Conservation (phyloP, 2,329 filamentous ascomycete genomes). For the Ceratocystis alfenasii region DNA sequence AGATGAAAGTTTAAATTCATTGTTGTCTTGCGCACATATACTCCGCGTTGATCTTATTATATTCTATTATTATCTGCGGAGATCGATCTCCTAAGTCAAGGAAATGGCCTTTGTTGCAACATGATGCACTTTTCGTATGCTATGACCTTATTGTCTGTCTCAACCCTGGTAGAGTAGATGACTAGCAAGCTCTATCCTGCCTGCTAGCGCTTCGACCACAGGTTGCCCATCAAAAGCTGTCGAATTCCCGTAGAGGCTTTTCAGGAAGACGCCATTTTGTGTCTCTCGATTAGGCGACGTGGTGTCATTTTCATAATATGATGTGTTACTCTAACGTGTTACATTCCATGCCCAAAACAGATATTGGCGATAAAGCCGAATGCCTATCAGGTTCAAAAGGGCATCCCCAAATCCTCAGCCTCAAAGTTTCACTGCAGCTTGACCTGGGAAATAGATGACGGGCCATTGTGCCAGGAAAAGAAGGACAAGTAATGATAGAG, state of each 20-base stretch:
- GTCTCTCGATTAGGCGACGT: background rate
- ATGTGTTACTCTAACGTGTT: background rate
- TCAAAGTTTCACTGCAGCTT: background rate
- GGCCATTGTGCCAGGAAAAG: background rate
- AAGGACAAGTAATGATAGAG: too few relatives aligned
- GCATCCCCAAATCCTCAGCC: background rate
- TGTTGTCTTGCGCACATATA: too few relatives aligned
- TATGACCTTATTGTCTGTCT: too few relatives aligned
- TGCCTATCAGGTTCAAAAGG: background rate
- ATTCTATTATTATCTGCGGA: too few relatives aligned
- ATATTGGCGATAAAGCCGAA: background rate
- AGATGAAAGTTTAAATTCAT: too few relatives aligned
- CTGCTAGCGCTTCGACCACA: too few relatives aligned
- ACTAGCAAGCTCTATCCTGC: too few relatives aligned
- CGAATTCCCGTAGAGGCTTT: background rate
- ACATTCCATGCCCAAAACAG: conserved; percentile 7
- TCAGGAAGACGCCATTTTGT: background rate
- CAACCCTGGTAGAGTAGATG: too few relatives aligned
- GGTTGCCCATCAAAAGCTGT: background rate
- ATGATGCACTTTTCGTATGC: too few relatives aligned
- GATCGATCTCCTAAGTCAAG: too few relatives aligned
- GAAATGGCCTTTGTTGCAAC: too few relatives aligned
- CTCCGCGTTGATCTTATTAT: too few relatives aligned
- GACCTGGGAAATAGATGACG: background rate
- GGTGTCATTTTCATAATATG: conserved; percentile 4